Conservation (phyloP, 2,329 filamentous ascomycete species). For the Aureobasidium sp. region DNA sequence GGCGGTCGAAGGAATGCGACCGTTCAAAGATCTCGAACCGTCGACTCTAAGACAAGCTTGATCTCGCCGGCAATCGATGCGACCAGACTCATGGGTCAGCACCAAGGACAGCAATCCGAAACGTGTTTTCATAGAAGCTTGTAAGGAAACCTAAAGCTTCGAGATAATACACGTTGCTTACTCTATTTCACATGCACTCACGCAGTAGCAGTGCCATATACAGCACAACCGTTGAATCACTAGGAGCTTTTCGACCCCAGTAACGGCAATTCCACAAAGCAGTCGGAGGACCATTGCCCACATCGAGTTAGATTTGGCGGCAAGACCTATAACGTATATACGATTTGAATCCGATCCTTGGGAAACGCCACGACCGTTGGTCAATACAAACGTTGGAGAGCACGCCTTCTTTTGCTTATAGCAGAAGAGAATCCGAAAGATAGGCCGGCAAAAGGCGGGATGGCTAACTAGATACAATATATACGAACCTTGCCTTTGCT, state of each 20-base stretch:
- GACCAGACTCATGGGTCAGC: neutral
- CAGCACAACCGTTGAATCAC: constrained; percentile 3
- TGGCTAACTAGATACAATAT: neutral
- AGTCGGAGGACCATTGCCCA: neutral
- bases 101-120: neutral
- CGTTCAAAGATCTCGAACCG: neutral
- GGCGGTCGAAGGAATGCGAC: neutral
- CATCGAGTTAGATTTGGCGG: neutral
- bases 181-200: neutral
- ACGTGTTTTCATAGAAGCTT: neutral
- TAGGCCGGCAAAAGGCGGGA: neutral
- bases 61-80: neutral
- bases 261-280: neutral
- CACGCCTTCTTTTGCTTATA: neutral
- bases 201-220: neutral
- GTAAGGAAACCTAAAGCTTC: neutral
- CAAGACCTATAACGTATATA: neutral
- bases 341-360: neutral
- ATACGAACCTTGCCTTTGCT: neutral
- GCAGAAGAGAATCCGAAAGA: neutral
- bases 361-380: neutral
- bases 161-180: neutral
- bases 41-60: neutral
- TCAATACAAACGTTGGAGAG: constrained; percentile 2
- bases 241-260: neutral